Conservation (phyloP, 2,329 filamentous ascomycete genomes). For the Microdochium bolleyi region DNA sequence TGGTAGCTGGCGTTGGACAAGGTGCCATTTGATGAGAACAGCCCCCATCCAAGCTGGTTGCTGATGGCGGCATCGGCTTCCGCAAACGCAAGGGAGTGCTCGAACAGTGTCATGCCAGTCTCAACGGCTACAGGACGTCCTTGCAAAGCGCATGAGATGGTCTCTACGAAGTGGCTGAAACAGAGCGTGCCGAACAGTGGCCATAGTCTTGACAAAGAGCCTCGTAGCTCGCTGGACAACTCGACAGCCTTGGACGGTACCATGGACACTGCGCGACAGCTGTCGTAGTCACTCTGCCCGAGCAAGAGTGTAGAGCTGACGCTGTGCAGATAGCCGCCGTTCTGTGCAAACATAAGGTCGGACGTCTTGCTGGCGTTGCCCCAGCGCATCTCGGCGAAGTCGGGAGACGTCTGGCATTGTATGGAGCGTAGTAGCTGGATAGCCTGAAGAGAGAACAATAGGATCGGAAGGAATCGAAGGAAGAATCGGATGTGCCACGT, state of each 20-base stretch:
- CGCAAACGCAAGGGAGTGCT: constrained; percentile 91
- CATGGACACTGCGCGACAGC: constrained; percentile 73
- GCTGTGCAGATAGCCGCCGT: constrained; percentile 62
- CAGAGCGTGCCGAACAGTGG: constrained; percentile 64
- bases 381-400: constrained; percentile 64
- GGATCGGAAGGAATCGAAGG: constrained; percentile 63
- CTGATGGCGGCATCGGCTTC: constrained; percentile 87
- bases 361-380: constrained; percentile 57
- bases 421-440: constrained; percentile 71
- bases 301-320: constrained; percentile 66
- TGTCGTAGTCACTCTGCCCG: constrained; percentile 64
- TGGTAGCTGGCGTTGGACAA: constrained; percentile 34
- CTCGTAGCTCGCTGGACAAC: constrained; percentile 49
- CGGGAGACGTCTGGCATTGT: constrained; percentile 79
- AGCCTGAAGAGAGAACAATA: constrained; percentile 62
- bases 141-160: constrained; percentile 78
- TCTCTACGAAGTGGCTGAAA: constrained; percentile 81
- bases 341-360: constrained; percentile 61
- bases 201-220: constrained; percentile 73
- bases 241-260: constrained; percentile 43
- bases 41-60: constrained; percentile 66
- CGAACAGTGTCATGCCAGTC: constrained; percentile 92
- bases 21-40: constrained; percentile 41
- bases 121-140: constrained; percentile 74
- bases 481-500: constrained; percentile 64